Evolutionary conservation across 768 basidiomycete genomes (phyloP).

Genomic region (Rubroboletus satanas): DNA sequence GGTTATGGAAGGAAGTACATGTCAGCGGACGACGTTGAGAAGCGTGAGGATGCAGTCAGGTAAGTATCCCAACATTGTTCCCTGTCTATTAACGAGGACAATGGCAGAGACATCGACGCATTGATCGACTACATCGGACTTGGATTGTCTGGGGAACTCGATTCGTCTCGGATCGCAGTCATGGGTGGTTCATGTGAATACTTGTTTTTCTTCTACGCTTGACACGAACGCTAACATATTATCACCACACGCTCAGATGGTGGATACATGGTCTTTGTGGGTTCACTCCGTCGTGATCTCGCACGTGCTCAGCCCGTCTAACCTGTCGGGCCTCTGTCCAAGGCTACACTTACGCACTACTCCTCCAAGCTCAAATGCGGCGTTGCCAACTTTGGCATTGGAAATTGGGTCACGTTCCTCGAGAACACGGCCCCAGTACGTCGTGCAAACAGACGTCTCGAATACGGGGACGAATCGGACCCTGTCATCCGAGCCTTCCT

Average conservation of each 20-base stretch:
- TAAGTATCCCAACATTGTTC: conserved; percentile 10
- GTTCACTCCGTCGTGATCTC: conserved; percentile 5
- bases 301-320: not conserved
- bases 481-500: conserved; percentile 37
- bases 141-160: conserved; percentile 32
- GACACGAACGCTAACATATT: not conserved
- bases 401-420: conserved; percentile 40
- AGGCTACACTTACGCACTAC: conserved; percentile 41
- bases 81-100: not conserved
- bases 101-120: conserved; percentile 35
- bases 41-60: conserved; percentile 43
- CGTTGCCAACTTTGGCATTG: conserved; percentile 39
- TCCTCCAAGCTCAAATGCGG: conserved; percentile 40
- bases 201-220: not conserved
- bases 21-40: conserved; percentile 39
- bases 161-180: conserved; percentile 38
- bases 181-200: conserved; percentile 40
- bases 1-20: conserved; percentile 41
- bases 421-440: conserved; percentile 38
- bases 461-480: conserved; percentile 41
- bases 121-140: conserved; percentile 35
- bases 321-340: not conserved
- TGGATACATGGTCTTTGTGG: conserved; percentile 40
- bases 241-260: conserved; percentile 26
- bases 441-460: conserved; percentile 33